phyloP scores from a whole-genome alignment of 2,329 filamentous ascomycete genomes.

The Pseudogymnoascus sp. region DNA sequence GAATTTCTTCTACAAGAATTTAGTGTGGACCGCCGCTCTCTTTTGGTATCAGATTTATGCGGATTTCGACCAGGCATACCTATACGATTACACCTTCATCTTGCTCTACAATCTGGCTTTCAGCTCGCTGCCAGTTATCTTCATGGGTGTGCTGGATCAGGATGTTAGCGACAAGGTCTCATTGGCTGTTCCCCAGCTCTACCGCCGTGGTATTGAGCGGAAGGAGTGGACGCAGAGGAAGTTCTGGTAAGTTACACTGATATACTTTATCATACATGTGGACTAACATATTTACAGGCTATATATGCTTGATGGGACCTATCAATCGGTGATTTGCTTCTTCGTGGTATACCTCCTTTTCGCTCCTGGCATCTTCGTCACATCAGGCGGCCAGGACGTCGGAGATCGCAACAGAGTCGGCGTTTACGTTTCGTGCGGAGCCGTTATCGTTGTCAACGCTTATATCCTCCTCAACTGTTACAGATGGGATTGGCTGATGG shows the following conservation, averaged over 20 bases:
- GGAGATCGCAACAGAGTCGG: conserved; percentile 78
- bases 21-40: conserved; percentile 91
- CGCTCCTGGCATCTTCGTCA: conserved; percentile 56
- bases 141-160: conserved; percentile 95
- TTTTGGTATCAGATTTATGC: conserved; percentile 98
- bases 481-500: conserved; percentile 94
- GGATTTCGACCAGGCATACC: conserved; percentile 92
- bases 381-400: conserved; percentile 64
- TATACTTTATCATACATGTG: conserved; percentile 1
- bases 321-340: conserved; percentile 89
- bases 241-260: conserved; percentile 66
- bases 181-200: conserved; percentile 87
- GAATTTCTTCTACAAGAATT: conserved; percentile 99
- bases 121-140: conserved; percentile 85
- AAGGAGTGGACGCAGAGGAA: conserved; percentile 93
- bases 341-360: conserved; percentile 86
- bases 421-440: conserved; percentile 74
- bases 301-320: conserved; percentile 91
- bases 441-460: conserved; percentile 80
- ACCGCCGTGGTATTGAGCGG: conserved; percentile 89
- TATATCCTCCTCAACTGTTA: conserved; percentile 97
- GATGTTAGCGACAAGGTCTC: conserved; percentile 93
- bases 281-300: conserved; percentile 45
- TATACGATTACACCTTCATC: conserved; percentile 97
- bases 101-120: conserved; percentile 94